A percentile compares a stretch with the other conserved stretches of the same genome.
Conservation (phyloP, 805 yeast species). For the Saturnispora gosingensis region DNA sequence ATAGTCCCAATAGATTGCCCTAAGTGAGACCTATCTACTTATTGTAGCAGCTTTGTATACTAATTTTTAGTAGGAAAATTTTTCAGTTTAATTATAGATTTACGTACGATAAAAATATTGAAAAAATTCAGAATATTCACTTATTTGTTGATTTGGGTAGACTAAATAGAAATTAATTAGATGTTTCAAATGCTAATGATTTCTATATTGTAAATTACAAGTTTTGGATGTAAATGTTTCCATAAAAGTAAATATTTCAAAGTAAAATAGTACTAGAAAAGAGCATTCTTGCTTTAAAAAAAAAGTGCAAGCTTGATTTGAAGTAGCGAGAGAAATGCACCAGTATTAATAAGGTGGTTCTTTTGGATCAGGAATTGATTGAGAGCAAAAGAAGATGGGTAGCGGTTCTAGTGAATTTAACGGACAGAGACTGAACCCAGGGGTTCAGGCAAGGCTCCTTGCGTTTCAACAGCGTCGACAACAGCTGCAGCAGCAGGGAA, state of each 20-base stretch:
- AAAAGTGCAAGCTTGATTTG: neutral
- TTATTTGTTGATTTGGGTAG: neutral
- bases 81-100: neutral
- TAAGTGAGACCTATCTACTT: no score
- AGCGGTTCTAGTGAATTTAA: conserved; percentile 9
- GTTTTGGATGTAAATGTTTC: no score
- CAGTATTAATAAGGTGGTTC: neutral
- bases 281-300: neutral
- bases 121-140: neutral
- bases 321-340: neutral
- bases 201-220: no score
- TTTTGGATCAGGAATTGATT: neutral
- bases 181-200: neutral
- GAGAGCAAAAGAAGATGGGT: neutral
- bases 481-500: conserved; percentile 18
- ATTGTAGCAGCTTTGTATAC: no score
- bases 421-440: conserved; percentile 42
- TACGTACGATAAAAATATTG: neutral
- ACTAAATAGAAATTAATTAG: neutral
- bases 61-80: neutral
- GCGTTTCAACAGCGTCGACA: conserved; percentile 83
- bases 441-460: conserved; percentile 75
- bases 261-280: neutral
- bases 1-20: no score
- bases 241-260: neutral